These are phyloP conservation scores for Panaeolus cyanescens DNA, from an alignment of 768 basidiomycete species.

Conservation along the genomic window DNA sequence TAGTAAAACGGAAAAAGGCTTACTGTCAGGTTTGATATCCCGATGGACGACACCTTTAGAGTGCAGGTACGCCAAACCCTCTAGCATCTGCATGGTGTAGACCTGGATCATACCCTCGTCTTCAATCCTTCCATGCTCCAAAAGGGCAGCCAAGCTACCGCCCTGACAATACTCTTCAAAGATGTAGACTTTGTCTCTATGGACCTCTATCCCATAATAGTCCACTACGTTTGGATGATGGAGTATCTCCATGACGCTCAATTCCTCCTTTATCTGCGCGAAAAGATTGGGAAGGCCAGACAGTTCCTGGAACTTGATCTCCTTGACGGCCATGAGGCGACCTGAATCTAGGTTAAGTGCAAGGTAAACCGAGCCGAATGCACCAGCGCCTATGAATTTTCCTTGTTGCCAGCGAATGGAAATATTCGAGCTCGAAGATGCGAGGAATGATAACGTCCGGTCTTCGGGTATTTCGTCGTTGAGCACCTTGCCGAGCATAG, in stretches of 20 bases:
- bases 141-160: slow-evolving; percentile 83
- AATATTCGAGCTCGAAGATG: slow-evolving; percentile 94
- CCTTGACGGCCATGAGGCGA: slow-evolving; percentile 98
- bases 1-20: slow-evolving; percentile 32
- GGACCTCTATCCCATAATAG: slow-evolving; percentile 98
- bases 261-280: slow-evolving; percentile 93
- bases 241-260: slow-evolving; percentile 97
- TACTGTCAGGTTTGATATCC: slow-evolving; percentile 98
- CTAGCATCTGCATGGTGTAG: slow-evolving; percentile 96
- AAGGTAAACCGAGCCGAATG: slow-evolving; percentile 99
- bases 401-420: slow-evolving; percentile 99
- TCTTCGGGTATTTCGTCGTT: slow-evolving; percentile 95
- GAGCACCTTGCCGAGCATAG: slow-evolving; percentile 86
- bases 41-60: slow-evolving; percentile 91
- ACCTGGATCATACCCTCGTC: slow-evolving; percentile 95
- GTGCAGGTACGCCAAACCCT: slow-evolving; percentile 92
- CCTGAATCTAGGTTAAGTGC: slow-evolving; percentile 96
- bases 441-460: slow-evolving; percentile 89
- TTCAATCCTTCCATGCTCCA: slow-evolving; percentile 94
- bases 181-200: slow-evolving; percentile 97
- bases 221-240: slow-evolving; percentile 98
- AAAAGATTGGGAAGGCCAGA: slow-evolving; percentile 86
- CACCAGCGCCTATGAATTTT: slow-evolving; percentile 96
- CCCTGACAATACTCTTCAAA: slow-evolving; percentile 99
- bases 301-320: slow-evolving; percentile 95